Evolutionary conservation across 768 basidiomycete genomes (phyloP).

Genomic region (Suillus plorans): DNA sequence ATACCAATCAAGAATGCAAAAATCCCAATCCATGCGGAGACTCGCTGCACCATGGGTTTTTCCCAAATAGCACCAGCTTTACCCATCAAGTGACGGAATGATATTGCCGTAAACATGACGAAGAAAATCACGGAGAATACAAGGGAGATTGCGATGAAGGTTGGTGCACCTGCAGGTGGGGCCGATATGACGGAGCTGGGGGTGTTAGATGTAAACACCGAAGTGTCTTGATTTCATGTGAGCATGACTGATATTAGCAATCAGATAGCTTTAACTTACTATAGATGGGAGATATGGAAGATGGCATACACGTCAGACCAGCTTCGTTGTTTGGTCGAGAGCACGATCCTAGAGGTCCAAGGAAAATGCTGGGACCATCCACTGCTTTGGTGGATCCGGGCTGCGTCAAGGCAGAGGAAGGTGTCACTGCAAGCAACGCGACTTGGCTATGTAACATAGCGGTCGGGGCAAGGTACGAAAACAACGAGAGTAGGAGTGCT

Average conservation of each 20-base stretch:
- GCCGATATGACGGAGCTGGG: constrained; percentile 57
- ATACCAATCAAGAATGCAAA: constrained; percentile 73
- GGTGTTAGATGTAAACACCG: constrained; percentile 55
- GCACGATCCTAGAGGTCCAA: constrained; percentile 76
- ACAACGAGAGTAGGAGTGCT: constrained; percentile 61
- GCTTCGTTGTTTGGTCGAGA: constrained; percentile 49
- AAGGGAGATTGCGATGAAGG: constrained; percentile 62
- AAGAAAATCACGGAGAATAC: constrained; percentile 61
- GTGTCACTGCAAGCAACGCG: constrained; percentile 62
- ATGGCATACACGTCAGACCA: constrained; percentile 51
- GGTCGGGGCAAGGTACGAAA: constrained; percentile 68
- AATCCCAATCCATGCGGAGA: constrained; percentile 73
- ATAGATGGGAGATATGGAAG: constrained; percentile 58
- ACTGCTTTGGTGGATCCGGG: constrained; percentile 32
- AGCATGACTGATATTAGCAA: neutral
- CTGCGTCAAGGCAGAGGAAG: constrained; percentile 45
- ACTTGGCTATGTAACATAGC: constrained; percentile 61
- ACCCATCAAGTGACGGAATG: constrained; percentile 65
- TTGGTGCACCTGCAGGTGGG: constrained; percentile 60
- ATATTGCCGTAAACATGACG: constrained; percentile 60
- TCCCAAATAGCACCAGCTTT: constrained; percentile 51
- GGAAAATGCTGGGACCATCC: constrained; percentile 68
- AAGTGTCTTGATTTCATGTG: constrained; percentile 48
- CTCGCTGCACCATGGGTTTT: constrained; percentile 54
- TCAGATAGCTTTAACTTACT: constrained; percentile 41